Conservation (phyloP, 768 basidiomycete species). For the Hericium alpestre region DNA sequence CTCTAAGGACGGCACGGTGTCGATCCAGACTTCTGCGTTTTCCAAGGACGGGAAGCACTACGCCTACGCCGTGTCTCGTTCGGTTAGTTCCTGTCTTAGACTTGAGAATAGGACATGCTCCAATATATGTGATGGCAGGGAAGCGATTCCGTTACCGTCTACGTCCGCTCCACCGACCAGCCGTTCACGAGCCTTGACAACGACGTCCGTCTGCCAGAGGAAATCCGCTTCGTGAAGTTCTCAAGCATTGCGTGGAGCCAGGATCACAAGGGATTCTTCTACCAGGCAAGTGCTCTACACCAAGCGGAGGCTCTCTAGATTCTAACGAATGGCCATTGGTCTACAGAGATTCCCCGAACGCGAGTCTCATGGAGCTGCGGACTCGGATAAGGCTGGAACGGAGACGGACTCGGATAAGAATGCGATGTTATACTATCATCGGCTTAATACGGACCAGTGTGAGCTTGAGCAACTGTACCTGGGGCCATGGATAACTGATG, state of each 20-base stretch:
- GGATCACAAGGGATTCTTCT: slow-evolving; percentile 78
- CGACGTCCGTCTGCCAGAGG: slow-evolving; percentile 48
- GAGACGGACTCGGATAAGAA: slow-evolving; percentile 54
- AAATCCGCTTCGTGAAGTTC: slow-evolving; percentile 70
- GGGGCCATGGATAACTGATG: background rate
- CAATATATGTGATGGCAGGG: slow-evolving; percentile 31
- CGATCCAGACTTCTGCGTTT: slow-evolving; percentile 49
- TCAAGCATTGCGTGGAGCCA: slow-evolving; percentile 63
- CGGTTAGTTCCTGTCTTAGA: slow-evolving; percentile 32
- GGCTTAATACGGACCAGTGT: slow-evolving; percentile 62
- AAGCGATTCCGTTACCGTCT: slow-evolving; percentile 63
- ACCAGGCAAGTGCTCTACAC: slow-evolving; percentile 37
- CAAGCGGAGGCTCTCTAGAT: background rate
- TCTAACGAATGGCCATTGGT: background rate
- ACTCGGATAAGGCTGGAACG: slow-evolving; percentile 43
- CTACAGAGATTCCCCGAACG: slow-evolving; percentile 47
- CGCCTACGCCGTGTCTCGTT: slow-evolving; percentile 68
- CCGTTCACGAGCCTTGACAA: slow-evolving; percentile 42
- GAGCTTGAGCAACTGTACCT: slow-evolving; percentile 14
- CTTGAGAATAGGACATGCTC: background rate
- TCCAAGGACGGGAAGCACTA: slow-evolving; percentile 58
- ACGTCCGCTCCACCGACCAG: slow-evolving; percentile 49
- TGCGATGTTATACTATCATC: slow-evolving; percentile 71
- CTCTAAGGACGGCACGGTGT: slow-evolving; percentile 60
- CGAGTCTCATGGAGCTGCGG: slow-evolving; percentile 31